These are phyloP conservation scores for Hydnomerulius pinastri DNA, from an alignment of 768 basidiomycete genomes.

Conservation along the genomic window DNA sequence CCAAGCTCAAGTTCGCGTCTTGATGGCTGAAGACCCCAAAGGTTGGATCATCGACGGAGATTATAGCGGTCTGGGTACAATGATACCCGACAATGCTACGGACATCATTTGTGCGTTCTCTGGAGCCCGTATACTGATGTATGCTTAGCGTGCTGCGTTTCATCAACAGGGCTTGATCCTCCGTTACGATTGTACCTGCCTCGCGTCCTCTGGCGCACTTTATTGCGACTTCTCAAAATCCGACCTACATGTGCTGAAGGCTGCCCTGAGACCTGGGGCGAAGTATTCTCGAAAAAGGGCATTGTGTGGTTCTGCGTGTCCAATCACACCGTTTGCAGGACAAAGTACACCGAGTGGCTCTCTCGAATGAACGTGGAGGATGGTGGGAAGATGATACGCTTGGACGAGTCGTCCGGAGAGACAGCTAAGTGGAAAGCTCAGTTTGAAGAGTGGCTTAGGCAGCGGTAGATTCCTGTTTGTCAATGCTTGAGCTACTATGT, in stretches of 20 bases:
- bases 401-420: constrained; percentile 54
- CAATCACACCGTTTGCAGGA: constrained; percentile 34
- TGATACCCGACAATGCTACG: constrained; percentile 43
- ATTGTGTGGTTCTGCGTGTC: constrained; percentile 54
- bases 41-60: constrained; percentile 62
- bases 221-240: constrained; percentile 44
- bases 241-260: constrained; percentile 47
- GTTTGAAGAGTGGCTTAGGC: constrained; percentile 11
- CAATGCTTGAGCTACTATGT: no score
- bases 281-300: constrained; percentile 47
- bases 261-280: constrained; percentile 43
- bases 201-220: constrained; percentile 54
- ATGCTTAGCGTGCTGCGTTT: neutral
- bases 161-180: constrained; percentile 61
- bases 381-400: constrained; percentile 45
- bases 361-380: constrained; percentile 19
- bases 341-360: constrained; percentile 19
- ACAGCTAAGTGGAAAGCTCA: constrained; percentile 39
- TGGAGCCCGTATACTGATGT: neutral
- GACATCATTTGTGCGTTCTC: constrained; percentile 54
- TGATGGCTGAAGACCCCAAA: constrained; percentile 29
- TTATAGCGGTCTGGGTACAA: constrained; percentile 33
- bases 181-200: constrained; percentile 63
- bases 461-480: constrained; percentile 10
- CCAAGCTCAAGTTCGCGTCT: constrained; percentile 10